phyloP scores from a whole-genome alignment of 352 stramenopile genomes.

The Thalassiosira exigua region DNA sequence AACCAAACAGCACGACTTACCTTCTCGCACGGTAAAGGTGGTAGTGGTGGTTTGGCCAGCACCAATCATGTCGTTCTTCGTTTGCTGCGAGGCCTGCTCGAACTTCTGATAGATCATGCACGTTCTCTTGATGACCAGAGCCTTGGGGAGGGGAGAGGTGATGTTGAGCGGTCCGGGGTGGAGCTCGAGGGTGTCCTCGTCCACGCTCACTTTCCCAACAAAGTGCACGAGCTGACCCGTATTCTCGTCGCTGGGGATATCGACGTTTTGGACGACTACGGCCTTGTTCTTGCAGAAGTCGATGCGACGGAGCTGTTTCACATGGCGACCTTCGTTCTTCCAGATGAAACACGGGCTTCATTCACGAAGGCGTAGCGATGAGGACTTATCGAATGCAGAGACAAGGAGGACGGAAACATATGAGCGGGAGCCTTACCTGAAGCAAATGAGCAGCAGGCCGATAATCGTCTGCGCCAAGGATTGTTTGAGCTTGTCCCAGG shows the following conservation, averaged over 20 bases:
- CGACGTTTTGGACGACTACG: constrained; percentile 42
- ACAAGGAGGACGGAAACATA: no score
- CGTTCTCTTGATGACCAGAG: constrained; percentile 57
- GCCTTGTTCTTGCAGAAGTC: constrained; percentile 70
- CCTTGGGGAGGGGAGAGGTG: constrained; percentile 44
- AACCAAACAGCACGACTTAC: no score
- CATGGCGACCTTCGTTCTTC: constrained; percentile 69
- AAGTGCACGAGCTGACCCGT: constrained; percentile 61
- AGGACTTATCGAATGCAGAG: not conserved
- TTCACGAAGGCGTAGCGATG: not conserved
- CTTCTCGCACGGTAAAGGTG: constrained; percentile 53
- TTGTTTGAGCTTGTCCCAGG: constrained; percentile 57
- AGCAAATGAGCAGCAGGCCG: constrained; percentile 56
- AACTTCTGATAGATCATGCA: constrained; percentile 70
- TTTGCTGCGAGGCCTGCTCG: constrained; percentile 43
- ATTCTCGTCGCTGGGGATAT: constrained; percentile 46
- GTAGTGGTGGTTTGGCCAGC: constrained; percentile 62
- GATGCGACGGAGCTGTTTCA: constrained; percentile 55
- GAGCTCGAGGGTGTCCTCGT: constrained; percentile 50
- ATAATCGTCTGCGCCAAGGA: constrained; percentile 56
- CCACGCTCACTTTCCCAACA: constrained; percentile 56
- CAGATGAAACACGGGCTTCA: constrained; percentile 58
- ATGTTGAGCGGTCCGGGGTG: constrained; percentile 51
- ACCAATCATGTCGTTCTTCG: constrained; percentile 59
- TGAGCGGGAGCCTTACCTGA: no score